A percentile compares a stretch with the other conserved stretches of the same genome.
These are phyloP conservation scores for Podila verticillata DNA, from an alignment of 192 early-diverging fungal species.

Conservation along the genomic window DNA sequence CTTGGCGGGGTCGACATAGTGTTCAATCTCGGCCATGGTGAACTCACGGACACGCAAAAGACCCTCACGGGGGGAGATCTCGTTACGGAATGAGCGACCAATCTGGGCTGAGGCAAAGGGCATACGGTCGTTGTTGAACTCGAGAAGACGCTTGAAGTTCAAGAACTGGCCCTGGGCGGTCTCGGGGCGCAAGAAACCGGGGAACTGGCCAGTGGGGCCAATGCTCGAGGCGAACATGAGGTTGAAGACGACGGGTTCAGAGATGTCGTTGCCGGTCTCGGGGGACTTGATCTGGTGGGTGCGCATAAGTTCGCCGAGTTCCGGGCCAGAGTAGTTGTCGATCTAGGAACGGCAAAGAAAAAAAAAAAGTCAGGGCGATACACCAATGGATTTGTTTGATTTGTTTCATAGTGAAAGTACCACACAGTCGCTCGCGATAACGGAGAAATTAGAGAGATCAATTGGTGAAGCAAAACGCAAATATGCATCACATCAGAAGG, in stretches of 20 bases:
- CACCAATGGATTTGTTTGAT: not conserved
- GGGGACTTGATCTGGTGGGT: constrained; percentile 89
- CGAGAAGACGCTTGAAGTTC: constrained; percentile 96
- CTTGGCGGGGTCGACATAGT: constrained; percentile 95
- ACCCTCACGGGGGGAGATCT: constrained; percentile 96
- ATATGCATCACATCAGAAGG: not conserved
- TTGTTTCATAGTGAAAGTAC: too few relatives aligned
- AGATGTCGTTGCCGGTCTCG: constrained; percentile 91
- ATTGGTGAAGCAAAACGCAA: not conserved
- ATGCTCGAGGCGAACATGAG: constrained; percentile 99
- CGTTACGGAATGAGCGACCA: constrained; percentile 98
- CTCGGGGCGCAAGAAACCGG: constrained; percentile 93
- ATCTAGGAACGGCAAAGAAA: constrained; percentile 62
- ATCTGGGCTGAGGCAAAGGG: constrained; percentile 99
- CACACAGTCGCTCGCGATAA: too few relatives aligned
- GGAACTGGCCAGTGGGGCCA: constrained; percentile 91
- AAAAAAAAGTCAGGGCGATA: not conserved
- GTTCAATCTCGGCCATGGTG: constrained; percentile 99
- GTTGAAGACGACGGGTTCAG: constrained; percentile 95
- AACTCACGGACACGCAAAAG: constrained; percentile 97
- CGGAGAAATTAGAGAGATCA: not conserved
- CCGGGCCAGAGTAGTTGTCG: constrained; percentile 93
- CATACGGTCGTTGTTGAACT: constrained; percentile 98
- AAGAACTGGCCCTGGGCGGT: constrained; percentile 99
- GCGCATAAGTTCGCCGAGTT: constrained; percentile 85